These are phyloP conservation scores for Panicum hallii DNA, from an alignment of 202 grass and related monocot species.

Conservation along the genomic window DNA sequence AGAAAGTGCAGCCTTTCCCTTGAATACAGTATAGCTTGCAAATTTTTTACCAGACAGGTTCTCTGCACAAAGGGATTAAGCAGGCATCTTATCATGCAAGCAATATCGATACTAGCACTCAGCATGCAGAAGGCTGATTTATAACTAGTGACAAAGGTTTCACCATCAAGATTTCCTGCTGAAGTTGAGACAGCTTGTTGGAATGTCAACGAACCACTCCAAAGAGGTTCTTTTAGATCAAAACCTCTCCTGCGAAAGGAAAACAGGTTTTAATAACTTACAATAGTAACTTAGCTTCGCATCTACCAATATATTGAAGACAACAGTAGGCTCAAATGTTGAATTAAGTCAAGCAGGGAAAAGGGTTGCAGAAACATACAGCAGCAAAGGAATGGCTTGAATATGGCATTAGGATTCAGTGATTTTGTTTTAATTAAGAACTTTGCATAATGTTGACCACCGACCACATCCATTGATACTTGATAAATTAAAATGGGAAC, in stretches of 20 bases:
- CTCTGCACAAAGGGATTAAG: constrained; percentile 40
- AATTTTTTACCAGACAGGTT: constrained; percentile 51
- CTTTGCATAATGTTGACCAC: not conserved
- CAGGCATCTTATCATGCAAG: constrained; percentile 13
- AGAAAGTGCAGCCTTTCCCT: constrained; percentile 91
- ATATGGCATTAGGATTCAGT: not conserved
- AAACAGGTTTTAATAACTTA: not conserved
- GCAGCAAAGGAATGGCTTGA: not conserved
- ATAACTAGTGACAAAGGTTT: constrained; percentile 6
- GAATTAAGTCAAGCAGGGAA: not conserved
- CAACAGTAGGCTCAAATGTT: not conserved
- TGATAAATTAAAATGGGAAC: constrained; percentile 4
- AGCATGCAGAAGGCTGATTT: not conserved
- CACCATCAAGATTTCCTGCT: constrained; percentile 60
- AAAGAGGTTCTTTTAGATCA: constrained; percentile 53
- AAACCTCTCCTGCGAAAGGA: constrained; percentile 38
- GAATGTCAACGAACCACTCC: constrained; percentile 57
- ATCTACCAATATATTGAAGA: not conserved
- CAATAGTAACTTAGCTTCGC: not conserved
- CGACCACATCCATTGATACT: not conserved
- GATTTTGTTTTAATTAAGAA: not conserved
- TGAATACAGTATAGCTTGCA: constrained; percentile 79
- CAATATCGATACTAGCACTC: not conserved
- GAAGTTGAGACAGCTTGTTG: constrained; percentile 63
- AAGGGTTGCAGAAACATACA: not conserved